Conservation (phyloP, 2,329 filamentous ascomycete species). For the Ceratocystis destructans region DNA sequence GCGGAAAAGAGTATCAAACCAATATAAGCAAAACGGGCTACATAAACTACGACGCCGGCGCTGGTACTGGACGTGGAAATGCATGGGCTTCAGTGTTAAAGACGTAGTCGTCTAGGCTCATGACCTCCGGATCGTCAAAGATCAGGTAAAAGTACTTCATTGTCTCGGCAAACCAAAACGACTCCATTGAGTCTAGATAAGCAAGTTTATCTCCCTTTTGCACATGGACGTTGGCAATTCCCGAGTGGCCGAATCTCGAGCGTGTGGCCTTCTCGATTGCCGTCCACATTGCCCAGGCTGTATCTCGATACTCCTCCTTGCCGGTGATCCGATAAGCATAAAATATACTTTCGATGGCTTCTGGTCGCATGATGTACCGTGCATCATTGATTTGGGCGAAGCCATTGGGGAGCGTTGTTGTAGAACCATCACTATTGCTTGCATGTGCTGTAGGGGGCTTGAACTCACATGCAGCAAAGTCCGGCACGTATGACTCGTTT, state of each 20-base stretch:
- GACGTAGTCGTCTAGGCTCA: conserved; percentile 56
- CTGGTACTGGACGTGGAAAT: conserved; percentile 23
- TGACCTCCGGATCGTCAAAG: conserved; percentile 49
- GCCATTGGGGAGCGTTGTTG: conserved; percentile 33
- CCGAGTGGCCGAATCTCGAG: conserved; percentile 36
- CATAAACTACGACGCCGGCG: background rate
- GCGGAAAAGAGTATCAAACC: background rate
- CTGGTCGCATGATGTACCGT: conserved; percentile 55
- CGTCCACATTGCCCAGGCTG: conserved; percentile 41
- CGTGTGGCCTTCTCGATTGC: conserved; percentile 33
- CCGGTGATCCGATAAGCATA: conserved; percentile 41
- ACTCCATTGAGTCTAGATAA: conserved; percentile 51
- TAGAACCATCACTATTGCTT: conserved; percentile 7
- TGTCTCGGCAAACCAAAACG: conserved; percentile 61
- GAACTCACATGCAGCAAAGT: conserved; percentile 24
- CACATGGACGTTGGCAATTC: conserved; percentile 30
- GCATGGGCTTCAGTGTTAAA: conserved; percentile 43
- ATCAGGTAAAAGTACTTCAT: conserved; percentile 64
- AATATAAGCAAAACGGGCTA: background rate
- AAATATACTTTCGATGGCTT: conserved; percentile 58
- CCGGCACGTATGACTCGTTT: conserved; percentile 22
- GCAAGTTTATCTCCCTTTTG: conserved; percentile 25
- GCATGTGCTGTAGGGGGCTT: conserved; percentile 21
- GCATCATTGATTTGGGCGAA: conserved; percentile 42
- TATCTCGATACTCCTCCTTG: conserved; percentile 33